Conservation (phyloP, 2,329 filamentous ascomycete genomes). For the Penicillium brevicompactum region DNA sequence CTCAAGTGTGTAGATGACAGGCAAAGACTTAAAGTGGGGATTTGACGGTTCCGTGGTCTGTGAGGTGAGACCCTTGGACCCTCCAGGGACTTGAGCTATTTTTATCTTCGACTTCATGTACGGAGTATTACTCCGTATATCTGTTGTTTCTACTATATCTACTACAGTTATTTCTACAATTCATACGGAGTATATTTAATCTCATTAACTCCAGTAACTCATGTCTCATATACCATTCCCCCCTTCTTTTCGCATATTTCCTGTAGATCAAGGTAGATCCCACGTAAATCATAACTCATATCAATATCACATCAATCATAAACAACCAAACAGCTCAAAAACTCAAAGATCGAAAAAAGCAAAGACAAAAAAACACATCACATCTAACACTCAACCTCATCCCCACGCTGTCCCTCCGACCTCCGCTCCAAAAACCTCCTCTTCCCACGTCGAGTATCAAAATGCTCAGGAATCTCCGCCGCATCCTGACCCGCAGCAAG, state of each 20-base stretch:
- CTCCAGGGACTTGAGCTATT: neutral
- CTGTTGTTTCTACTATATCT: no score
- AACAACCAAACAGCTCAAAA: neutral
- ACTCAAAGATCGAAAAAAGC: neutral
- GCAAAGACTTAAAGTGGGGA: no score
- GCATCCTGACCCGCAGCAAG: constrained; percentile 77
- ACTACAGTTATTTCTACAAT: no score
- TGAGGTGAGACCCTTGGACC: neutral
- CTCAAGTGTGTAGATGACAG: no score
- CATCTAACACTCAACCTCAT: constrained; percentile 39
- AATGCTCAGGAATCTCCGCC: constrained; percentile 74
- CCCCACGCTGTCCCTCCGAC: constrained; percentile 33
- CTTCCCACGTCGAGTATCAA: constrained; percentile 86
- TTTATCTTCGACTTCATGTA: neutral
- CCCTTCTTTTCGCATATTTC: neutral
- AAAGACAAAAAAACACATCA: neutral
- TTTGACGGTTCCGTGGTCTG: neutral
- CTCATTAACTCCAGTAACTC: neutral
- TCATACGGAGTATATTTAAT: no score
- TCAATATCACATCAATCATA: neutral
- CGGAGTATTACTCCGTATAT: no score
- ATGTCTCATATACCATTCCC: neutral
- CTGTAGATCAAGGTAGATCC: constrained; percentile 2
- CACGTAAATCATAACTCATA: neutral
- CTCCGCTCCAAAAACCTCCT: constrained; percentile 65